Percentiles rank a stretch among this genome's conserved stretches.
Conservation (phyloP, 768 basidiomycete genomes). For the Rhodotorula toruloides region DNA sequence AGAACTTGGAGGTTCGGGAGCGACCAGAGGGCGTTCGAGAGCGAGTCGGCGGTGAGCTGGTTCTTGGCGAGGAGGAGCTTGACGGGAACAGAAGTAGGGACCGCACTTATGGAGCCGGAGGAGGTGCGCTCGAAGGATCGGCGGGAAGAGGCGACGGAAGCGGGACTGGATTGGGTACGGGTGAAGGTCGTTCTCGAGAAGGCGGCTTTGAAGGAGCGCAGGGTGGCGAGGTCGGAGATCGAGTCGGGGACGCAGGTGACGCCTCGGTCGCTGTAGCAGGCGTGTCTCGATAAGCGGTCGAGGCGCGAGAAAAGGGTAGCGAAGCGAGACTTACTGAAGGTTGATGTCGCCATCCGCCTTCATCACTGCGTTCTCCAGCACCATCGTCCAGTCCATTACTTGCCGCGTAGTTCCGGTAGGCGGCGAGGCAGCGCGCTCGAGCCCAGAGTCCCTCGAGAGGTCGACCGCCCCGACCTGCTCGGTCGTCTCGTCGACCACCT, state of each 20-base stretch:
- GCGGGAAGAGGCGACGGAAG: background rate
- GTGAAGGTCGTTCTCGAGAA: background rate
- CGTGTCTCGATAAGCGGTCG: background rate
- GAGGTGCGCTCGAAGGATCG: background rate
- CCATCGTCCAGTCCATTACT: background rate
- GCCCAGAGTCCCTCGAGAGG: background rate
- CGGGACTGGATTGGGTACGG: background rate
- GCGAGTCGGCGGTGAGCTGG: conserved; percentile 18
- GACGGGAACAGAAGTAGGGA: conserved; percentile 26
- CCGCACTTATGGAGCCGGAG: conserved; percentile 2
- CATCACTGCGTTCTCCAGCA: conserved; percentile 7
- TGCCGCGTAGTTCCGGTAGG: background rate
- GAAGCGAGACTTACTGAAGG: conserved; percentile 3
- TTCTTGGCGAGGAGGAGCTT: conserved; percentile 31
- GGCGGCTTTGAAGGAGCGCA: background rate
- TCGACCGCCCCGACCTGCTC: background rate
- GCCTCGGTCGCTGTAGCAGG: background rate
- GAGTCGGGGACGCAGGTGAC: conserved; percentile 10
- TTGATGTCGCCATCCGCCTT: conserved; percentile 10
- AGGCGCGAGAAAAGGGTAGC: too few species aligned
- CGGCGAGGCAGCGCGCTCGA: too few species aligned
- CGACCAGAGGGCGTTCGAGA: conserved; percentile 34
- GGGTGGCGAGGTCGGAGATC: conserved; percentile 20
- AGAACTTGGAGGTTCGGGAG: conserved; percentile 33
- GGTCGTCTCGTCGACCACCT: background rate